Percentiles rank a stretch among this genome's conserved stretches.
Conservation (phyloP, 2,329 filamentous ascomycete genomes). For the Pezicula carpinea region DNA sequence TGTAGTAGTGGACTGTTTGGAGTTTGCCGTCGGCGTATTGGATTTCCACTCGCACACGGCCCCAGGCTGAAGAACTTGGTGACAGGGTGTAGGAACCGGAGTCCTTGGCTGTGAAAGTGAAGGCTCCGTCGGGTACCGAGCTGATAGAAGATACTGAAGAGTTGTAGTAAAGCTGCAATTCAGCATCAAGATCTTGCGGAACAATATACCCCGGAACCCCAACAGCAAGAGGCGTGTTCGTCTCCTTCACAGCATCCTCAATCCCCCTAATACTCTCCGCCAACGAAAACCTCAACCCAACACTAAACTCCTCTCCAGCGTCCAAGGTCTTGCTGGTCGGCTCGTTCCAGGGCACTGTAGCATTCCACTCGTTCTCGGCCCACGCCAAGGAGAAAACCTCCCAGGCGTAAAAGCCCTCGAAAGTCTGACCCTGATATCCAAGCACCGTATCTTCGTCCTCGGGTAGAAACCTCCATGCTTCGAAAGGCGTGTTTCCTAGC, state of each 20-base stretch:
- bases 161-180: slow-evolving; percentile 39
- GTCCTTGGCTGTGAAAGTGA: slow-evolving; percentile 29
- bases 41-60: slow-evolving; percentile 43
- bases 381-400: slow-evolving; percentile 49
- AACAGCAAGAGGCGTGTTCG: slow-evolving; percentile 43
- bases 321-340: slow-evolving; percentile 42
- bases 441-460: slow-evolving; percentile 38
- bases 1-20: slow-evolving; percentile 52
- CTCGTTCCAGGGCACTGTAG: slow-evolving; percentile 47
- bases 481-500: slow-evolving; percentile 42
- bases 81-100: slow-evolving; percentile 36
- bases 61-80: slow-evolving; percentile 40
- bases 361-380: slow-evolving; percentile 51
- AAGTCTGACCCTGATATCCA: slow-evolving; percentile 48
- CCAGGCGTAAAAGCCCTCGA: slow-evolving; percentile 59
- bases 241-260: slow-evolving; percentile 39
- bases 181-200: slow-evolving; percentile 39
- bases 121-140: slow-evolving; percentile 32
- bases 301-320: slow-evolving; percentile 39
- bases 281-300: slow-evolving; percentile 48
- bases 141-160: slow-evolving; percentile 36
- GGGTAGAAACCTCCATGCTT: slow-evolving; percentile 49
- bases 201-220: slow-evolving; percentile 52
- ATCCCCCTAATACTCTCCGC: slow-evolving; percentile 42
- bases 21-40: slow-evolving; percentile 40